Conservation (phyloP, 176 grass and related monocot genomes). For the Bolboschoenus planiculmis region DNA sequence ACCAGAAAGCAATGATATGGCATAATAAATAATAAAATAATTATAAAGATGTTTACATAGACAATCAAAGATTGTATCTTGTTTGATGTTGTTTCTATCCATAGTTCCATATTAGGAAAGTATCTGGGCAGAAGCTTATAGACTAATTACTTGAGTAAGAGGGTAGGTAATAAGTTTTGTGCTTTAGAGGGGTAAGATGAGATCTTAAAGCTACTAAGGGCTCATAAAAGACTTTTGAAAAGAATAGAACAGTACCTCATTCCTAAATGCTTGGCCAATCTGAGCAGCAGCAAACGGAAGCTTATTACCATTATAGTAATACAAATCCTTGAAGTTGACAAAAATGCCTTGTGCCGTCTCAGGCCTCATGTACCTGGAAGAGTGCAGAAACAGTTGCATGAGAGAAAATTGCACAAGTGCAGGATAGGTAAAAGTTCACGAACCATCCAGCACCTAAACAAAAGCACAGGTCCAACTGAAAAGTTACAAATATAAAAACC, state of each 20-base stretch:
- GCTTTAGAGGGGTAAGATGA: neutral
- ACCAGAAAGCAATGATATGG: neutral
- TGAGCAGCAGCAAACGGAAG: constrained; percentile 88
- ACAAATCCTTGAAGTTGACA: constrained; percentile 89
- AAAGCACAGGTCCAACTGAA: neutral
- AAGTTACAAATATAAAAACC: neutral
- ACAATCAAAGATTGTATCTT: neutral
- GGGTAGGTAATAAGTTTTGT: neutral
- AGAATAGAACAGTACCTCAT: constrained; percentile 51
- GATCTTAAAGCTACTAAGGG: neutral
- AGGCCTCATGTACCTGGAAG: constrained; percentile 85
- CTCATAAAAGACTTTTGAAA: neutral
- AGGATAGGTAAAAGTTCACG: neutral
- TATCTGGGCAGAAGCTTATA: neutral
- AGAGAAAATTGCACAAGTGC: neutral
- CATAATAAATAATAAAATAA: neutral
- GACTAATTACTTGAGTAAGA: neutral
- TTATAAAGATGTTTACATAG: neutral
- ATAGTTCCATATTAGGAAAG: neutral
- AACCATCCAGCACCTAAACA: neutral
- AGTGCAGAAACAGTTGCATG: constrained; percentile 22
- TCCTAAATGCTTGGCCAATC: constrained; percentile 86
- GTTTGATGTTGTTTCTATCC: neutral
- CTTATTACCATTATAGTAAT: constrained; percentile 82
- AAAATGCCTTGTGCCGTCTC: constrained; percentile 96